Conservation (phyloP, 2,329 filamentous ascomycete genomes). For the Penicillium glabrum region DNA sequence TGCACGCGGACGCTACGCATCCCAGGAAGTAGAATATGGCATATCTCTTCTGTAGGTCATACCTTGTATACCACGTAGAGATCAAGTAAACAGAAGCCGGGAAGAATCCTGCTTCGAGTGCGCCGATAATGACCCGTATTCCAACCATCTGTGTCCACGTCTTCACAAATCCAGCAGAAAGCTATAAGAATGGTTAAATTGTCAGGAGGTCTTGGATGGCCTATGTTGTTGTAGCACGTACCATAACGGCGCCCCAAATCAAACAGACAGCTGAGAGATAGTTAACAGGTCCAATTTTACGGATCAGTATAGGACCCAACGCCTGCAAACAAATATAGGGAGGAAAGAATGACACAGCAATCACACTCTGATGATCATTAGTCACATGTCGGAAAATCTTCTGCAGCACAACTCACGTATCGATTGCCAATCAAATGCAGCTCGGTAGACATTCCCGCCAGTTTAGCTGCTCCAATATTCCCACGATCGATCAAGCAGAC, state of each 20-base stretch:
- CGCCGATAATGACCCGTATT: slow-evolving; percentile 44
- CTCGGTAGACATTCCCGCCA: slow-evolving; percentile 18
- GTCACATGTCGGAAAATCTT: too few species aligned
- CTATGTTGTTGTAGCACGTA: background rate
- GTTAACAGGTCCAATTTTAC: slow-evolving; percentile 9
- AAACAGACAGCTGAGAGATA: slow-evolving; percentile 8
- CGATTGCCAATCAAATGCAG: slow-evolving; percentile 2
- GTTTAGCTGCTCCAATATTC: slow-evolving; percentile 14
- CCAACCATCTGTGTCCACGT: slow-evolving; percentile 41
- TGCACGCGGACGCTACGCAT: slow-evolving; percentile 5
- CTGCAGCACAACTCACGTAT: slow-evolving; percentile 11
- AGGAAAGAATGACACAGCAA: slow-evolving; percentile 18
- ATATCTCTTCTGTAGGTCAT: slow-evolving; percentile 48
- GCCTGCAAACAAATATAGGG: slow-evolving; percentile 10
- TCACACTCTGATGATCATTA: slow-evolving; percentile 7
- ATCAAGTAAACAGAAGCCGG: slow-evolving; percentile 59
- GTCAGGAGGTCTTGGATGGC: background rate
- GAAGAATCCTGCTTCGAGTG: slow-evolving; percentile 47
- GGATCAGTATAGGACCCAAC: slow-evolving; percentile 8
- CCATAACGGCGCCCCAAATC: slow-evolving; percentile 11
- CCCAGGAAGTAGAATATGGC: slow-evolving; percentile 24
- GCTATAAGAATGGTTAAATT: background rate
- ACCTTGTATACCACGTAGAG: slow-evolving; percentile 67
- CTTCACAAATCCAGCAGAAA: slow-evolving; percentile 16
- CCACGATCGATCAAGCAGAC: slow-evolving; percentile 19